Base-by-base conservation (phyloP, 805 yeast species). In the Schwanniomyces polymorphus region DNA sequence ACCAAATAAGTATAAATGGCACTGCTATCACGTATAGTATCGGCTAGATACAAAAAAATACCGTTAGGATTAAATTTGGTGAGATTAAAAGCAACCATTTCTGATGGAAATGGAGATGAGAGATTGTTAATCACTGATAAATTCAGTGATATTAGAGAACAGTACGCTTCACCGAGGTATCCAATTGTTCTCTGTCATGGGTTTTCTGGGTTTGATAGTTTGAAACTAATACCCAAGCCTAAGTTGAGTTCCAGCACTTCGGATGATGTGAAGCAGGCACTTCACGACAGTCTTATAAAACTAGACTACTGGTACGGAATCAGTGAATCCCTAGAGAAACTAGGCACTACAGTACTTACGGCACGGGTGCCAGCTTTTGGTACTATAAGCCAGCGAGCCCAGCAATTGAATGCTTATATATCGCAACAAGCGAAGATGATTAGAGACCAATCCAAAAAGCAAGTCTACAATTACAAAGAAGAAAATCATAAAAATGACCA, bases 151-250 rank as follows among this genome's bases (percentile, higher is more conserved):
- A 45, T 74, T 11, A 55, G 68, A 50, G 66, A 73, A 7, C 51
- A 69, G 27, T 86, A 84, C 57, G 58, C 64, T 10, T 76, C 85
- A 4, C 91, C 95, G 0, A 79, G 79, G 53, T 71, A 76, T 57
- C 96, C 97, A 0, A 80, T 90, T 1, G 86, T 90, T 0, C 64
- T 90, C 25, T 90, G 96, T 57, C 97, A 90, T 68, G 97, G 97
- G 0, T 75, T 90, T 21, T 81, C 88, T 0, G 97, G 97, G 1
- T 90, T 88, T 56, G 95, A 88, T 56, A 74, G 62, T 43, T 47
- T 72, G 38, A 47, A 56, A 1, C 48, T 67, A 35, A 23, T 61
- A 12, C 63, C 61, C 5, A 48, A 53, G 33, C 56, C 57, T 2
- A 4, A 14, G 21, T 31, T 31, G 35, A 3, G 7, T 31, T 31